phyloP scores from a whole-genome alignment of 495 filamentous ascomycete genomes.

The Cladorrhinum samala region DNA sequence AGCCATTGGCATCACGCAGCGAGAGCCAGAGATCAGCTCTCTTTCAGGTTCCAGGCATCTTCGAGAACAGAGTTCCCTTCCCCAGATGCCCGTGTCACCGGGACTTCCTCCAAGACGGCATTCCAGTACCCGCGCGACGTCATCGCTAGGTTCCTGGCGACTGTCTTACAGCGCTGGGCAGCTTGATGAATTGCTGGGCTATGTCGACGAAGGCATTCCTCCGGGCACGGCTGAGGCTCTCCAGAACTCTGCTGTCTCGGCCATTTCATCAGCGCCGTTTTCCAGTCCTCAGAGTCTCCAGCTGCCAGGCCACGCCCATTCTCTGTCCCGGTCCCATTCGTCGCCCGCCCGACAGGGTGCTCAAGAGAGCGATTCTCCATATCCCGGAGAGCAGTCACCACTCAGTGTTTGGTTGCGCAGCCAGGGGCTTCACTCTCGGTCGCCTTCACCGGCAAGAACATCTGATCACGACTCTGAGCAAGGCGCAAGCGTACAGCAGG shows the following conservation, averaged over 20 bases:
- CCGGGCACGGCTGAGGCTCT: constrained; percentile 6
- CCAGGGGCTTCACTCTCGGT: constrained; percentile 30
- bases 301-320: constrained; percentile 7
- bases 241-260: constrained; percentile 1
- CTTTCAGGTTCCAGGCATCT: too few species aligned
- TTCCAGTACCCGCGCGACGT: constrained; percentile 23
- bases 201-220: constrained; percentile 5
- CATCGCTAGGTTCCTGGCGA: constrained; percentile 35
- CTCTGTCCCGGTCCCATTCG: constrained; percentile 12
- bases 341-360: constrained; percentile 14
- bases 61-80: constrained; percentile 18
- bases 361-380: constrained; percentile 10
- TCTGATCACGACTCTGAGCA: constrained; percentile 12
- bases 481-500: constrained; percentile 19
- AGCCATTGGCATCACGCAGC: not conserved
- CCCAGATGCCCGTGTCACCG: constrained; percentile 25
- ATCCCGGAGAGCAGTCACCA: constrained; percentile 26
- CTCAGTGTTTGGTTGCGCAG: constrained; percentile 38
- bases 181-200: constrained; percentile 20
- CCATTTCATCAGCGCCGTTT: not conserved
- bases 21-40: constrained; percentile 5
- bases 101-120: constrained; percentile 25
- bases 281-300: not conserved
- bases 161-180: constrained; percentile 34
- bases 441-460: constrained; percentile 14